Evolutionary conservation across 2,329 filamentous ascomycete species (phyloP).

Genomic region (Fusarium algeriense): DNA sequence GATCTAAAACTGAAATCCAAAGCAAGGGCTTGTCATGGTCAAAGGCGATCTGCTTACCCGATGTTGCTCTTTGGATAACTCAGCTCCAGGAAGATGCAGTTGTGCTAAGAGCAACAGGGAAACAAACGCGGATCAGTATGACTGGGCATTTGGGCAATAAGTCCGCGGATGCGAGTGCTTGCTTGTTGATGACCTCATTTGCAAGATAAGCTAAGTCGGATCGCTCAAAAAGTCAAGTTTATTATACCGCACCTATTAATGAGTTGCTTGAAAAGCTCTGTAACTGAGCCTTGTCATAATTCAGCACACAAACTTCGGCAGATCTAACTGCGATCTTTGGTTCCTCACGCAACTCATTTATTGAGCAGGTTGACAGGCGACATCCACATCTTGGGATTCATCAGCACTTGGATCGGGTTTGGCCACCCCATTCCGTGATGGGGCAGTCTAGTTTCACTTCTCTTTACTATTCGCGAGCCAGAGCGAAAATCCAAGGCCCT

Average conservation of each 20-base stretch:
- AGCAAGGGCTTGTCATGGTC: background rate
- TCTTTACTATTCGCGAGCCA: constrained; percentile 25
- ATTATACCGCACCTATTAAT: background rate
- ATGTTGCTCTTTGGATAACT: background rate
- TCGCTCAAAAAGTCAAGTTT: background rate
- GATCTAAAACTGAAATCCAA: background rate
- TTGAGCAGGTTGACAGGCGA: background rate
- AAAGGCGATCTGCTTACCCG: background rate
- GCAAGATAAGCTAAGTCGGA: background rate
- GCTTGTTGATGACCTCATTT: background rate
- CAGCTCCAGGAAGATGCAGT: background rate
- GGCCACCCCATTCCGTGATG: constrained; percentile 28
- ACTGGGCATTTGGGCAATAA: background rate
- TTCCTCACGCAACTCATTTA: background rate
- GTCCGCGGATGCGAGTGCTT: background rate
- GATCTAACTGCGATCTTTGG: background rate
- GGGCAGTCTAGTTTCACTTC: constrained; percentile 12
- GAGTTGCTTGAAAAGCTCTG: background rate
- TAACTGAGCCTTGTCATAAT: background rate
- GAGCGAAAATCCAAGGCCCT: constrained; percentile 11
- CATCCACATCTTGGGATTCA: background rate
- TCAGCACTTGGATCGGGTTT: background rate
- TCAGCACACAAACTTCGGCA: background rate
- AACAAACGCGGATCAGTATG: background rate
- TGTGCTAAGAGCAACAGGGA: background rate